phyloP scores from a whole-genome alignment of 495 filamentous ascomycete species.

The Penicillium parvum region DNA sequence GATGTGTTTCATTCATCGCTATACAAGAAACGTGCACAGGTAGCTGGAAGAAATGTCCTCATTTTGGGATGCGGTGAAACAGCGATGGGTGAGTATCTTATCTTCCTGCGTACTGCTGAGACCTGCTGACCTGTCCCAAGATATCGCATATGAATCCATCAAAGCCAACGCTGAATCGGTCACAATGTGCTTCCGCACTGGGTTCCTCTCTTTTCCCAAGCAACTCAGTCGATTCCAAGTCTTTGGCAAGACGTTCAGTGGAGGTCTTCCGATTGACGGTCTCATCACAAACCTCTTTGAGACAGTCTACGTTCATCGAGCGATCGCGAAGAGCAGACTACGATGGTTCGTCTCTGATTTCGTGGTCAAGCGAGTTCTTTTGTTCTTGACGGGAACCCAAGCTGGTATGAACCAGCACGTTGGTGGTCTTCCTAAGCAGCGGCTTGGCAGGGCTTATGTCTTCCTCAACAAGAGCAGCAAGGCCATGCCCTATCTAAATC shows the following conservation, averaged over 20 bases:
- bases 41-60: constrained; percentile 11
- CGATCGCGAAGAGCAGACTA: constrained; percentile 10
- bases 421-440: constrained; percentile 11
- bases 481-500: constrained; percentile 18
- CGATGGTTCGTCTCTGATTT: constrained; percentile 14
- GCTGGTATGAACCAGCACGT: constrained; percentile 18
- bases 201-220: constrained; percentile 17
- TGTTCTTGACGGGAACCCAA: constrained; percentile 15
- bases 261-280: constrained; percentile 15
- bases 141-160: constrained; percentile 19
- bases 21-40: constrained; percentile 11
- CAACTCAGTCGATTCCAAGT: constrained; percentile 15
- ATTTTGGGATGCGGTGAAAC: constrained; percentile 17
- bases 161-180: constrained; percentile 16
- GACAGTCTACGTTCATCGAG: constrained; percentile 15
- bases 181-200: constrained; percentile 16
- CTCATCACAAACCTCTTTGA: constrained; percentile 18
- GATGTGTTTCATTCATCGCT: constrained; percentile 19
- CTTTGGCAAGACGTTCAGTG: constrained; percentile 13
- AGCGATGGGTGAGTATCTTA: constrained; percentile 10
- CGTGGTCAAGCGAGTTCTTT: constrained; percentile 13
- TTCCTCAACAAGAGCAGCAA: constrained; percentile 19
- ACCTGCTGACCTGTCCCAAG: background rate
- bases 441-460: constrained; percentile 12
- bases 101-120: background rate